These are phyloP conservation scores for Retiboletus flavoniger DNA, from an alignment of 1,284 basidiomycete species.

Conservation along the genomic window DNA sequence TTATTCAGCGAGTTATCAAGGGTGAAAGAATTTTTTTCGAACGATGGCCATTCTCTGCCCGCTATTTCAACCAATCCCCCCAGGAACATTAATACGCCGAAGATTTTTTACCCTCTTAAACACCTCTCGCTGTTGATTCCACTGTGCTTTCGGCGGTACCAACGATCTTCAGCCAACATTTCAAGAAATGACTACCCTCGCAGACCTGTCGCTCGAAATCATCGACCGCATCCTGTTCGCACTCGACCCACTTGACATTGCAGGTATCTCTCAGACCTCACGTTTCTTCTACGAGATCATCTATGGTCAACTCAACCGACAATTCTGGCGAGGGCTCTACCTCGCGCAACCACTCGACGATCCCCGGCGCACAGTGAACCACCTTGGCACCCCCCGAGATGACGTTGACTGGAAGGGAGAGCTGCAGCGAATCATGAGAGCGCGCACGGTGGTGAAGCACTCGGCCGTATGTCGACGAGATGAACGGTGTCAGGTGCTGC, in stretches of 20 bases:
- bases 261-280: conserved; percentile 50
- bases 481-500: conserved; percentile 43
- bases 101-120: not conserved
- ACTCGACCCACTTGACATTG: conserved; percentile 57
- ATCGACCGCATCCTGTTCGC: conserved; percentile 52
- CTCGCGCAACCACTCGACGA: conserved; percentile 60
- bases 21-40: conserved; percentile 33
- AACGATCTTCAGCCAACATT: not conserved
- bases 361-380: conserved; percentile 46
- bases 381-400: conserved; percentile 38
- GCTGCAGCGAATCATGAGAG: conserved; percentile 52
- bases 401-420: conserved; percentile 54
- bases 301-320: conserved; percentile 44
- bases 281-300: conserved; percentile 43
- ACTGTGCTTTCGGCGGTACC: not conserved
- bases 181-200: conserved; percentile 22
- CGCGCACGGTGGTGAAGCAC: conserved; percentile 43
- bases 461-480: conserved; percentile 37
- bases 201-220: conserved; percentile 51
- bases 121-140: not conserved
- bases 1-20: not conserved
- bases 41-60: conserved; percentile 18
- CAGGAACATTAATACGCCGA: conserved; percentile 7
- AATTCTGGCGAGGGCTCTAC: conserved; percentile 63
- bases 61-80: conserved; percentile 21